Evolutionary conservation across 176 grass and related monocot genomes (phyloP).

Genomic region (Sorghum bicolor): Sorghum_bicolor_NCBIv3 NC_012871.2:63537001-63537500

Average conservation of each 20-base stretch:
- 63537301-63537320: conserved; percentile 71
- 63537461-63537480: conserved; percentile 37
- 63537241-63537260: conserved; percentile 39
- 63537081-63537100: conserved; percentile 9
- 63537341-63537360: conserved; percentile 11
- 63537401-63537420: conserved; percentile 16
- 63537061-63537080: neutral
- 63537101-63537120: neutral
- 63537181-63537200: neutral
- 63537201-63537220: conserved; percentile 54
- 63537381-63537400: neutral
- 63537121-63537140: neutral
- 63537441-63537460: neutral
- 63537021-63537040: neutral
- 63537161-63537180: neutral
- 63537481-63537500: conserved; percentile 40
- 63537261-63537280: conserved; percentile 79
- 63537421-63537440: conserved; percentile 34
- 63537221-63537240: conserved; percentile 48
- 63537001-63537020: neutral
- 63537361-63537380: neutral
- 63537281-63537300: conserved; percentile 73
- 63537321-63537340: conserved; percentile 47
- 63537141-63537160: neutral
- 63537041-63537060: neutral